Percentiles rank a stretch among this genome's conserved stretches.
phyloP scores from a whole-genome alignment of 257 asterid species.

The Primulina huaijiensis region DNA sequence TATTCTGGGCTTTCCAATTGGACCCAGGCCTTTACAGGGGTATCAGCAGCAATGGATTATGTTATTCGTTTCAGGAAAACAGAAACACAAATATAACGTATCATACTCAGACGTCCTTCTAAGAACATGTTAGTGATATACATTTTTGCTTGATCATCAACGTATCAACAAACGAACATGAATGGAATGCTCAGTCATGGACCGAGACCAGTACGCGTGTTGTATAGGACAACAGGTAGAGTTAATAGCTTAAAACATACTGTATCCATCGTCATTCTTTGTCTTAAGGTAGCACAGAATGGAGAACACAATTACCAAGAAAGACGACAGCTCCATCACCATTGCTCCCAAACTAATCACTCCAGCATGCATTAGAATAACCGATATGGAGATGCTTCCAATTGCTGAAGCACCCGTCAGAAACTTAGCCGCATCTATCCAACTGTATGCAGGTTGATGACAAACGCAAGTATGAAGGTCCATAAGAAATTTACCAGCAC shows the following conservation, averaged over 20 bases:
- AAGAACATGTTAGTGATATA: background rate
- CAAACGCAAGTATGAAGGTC: slow-evolving; percentile 23
- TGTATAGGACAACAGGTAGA: background rate
- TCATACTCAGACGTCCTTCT: background rate
- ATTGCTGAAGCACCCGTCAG: slow-evolving; percentile 81
- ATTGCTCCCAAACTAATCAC: slow-evolving; percentile 93
- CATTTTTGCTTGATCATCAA: background rate
- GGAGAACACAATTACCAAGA: slow-evolving; percentile 50
- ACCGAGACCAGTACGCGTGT: background rate
- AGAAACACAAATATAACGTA: background rate
- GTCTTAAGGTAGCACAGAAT: slow-evolving; percentile 63
- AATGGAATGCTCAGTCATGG: background rate
- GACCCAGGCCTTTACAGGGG: too few relatives aligned
- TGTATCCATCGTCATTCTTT: slow-evolving; percentile 56
- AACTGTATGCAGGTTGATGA: slow-evolving; percentile 41
- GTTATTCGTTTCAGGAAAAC: too few relatives aligned
- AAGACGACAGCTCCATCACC: slow-evolving; percentile 89
- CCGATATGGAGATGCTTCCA: slow-evolving; percentile 89
- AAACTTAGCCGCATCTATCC: slow-evolving; percentile 82
- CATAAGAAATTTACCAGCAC: slow-evolving; percentile 5
- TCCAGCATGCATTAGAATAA: slow-evolving; percentile 85
- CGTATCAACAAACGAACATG: background rate
- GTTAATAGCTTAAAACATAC: slow-evolving; percentile 37
- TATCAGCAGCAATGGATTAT: background rate
- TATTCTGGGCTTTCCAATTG: too few relatives aligned